Evolutionary conservation across 208 protist species (phyloP).

Genomic region (Polymyxa betae): DNA sequence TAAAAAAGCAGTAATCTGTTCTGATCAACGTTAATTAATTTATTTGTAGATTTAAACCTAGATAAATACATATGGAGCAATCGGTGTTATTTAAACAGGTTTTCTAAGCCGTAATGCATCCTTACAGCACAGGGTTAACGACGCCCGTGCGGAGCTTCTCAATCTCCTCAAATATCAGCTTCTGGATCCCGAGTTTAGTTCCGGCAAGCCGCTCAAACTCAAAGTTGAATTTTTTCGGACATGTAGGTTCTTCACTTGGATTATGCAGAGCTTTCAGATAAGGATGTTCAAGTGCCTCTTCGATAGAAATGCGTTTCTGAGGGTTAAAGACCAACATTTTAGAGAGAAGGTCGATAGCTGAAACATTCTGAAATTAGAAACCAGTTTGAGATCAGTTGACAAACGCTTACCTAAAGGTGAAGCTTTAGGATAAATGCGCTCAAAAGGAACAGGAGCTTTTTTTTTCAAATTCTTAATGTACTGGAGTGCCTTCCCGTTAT

Average conservation of each 20-base stretch:
- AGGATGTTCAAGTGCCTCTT: conserved; percentile 82
- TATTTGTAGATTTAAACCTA: neutral
- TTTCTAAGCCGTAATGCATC: neutral
- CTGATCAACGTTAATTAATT: neutral
- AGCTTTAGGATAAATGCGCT: conserved; percentile 49
- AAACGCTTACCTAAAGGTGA: conserved; percentile 40
- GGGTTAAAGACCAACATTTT: conserved; percentile 89
- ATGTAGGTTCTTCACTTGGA: conserved; percentile 66
- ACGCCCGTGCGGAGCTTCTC: neutral
- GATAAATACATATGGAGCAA: too few species aligned
- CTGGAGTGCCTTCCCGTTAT: conserved; percentile 59
- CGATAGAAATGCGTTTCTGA: conserved; percentile 83
- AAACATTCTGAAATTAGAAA: conserved; percentile 8
- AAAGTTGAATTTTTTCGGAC: conserved; percentile 48
- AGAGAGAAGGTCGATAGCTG: conserved; percentile 83
- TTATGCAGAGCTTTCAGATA: conserved; percentile 79
- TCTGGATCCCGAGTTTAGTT: conserved; percentile 47
- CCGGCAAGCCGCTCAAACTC: conserved; percentile 55
- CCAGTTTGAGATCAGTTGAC: neutral
- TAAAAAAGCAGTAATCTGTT: neutral
- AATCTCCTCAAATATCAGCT: conserved; percentile 59
- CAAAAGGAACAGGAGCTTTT: conserved; percentile 47
- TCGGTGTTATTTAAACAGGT: conserved; percentile 9
- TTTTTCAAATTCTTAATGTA: conserved; percentile 63
- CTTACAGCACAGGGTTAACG: conserved; percentile 1